Evolutionary conservation across 2,329 filamentous ascomycete species (phyloP).

Genomic region (Mycosphaerella sp.): DNA sequence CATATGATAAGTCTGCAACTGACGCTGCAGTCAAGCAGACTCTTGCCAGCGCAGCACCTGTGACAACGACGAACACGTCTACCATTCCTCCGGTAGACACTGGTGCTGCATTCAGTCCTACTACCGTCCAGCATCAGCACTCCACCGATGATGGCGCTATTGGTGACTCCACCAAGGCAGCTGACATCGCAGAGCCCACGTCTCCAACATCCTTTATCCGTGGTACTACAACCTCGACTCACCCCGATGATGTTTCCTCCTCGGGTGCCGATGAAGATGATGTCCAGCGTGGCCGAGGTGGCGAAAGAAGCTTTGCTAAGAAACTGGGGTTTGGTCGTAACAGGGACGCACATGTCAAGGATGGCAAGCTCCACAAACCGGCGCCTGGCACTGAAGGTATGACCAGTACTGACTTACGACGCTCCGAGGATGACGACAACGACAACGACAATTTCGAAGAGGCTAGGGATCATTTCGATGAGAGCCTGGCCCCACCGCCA

Average conservation of each 20-base stretch:
- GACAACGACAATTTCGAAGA: conserved; percentile 48
- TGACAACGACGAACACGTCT: not conserved
- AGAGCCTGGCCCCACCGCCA: conserved; percentile 39
- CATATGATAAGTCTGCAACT: conserved; percentile 8
- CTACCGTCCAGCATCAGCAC: conserved; percentile 1
- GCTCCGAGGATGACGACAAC: conserved; percentile 25
- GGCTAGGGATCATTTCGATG: conserved; percentile 46
- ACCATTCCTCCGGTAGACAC: conserved; percentile 15
- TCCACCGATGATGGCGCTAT: conserved; percentile 17
- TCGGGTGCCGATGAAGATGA: conserved; percentile 30
- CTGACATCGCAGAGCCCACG: conserved; percentile 11
- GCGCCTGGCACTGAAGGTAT: not conserved
- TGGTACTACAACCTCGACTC: conserved; percentile 8
- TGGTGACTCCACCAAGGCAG: conserved; percentile 10
- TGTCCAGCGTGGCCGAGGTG: conserved; percentile 27
- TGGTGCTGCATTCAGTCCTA: conserved; percentile 9
- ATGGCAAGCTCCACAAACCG: conserved; percentile 4
- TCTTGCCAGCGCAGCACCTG: not conserved
- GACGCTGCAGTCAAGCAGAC: conserved; percentile 6
- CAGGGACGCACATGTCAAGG: conserved; percentile 16
- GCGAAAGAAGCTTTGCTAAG: conserved; percentile 29
- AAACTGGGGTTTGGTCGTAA: conserved; percentile 22
- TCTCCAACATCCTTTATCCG: conserved; percentile 27
- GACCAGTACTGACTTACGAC: not conserved
- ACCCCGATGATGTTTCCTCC: conserved; percentile 26